Base-by-base conservation (phyloP, 2,329 filamentous ascomycete species). In the Stenocarpella maydis region DNA sequence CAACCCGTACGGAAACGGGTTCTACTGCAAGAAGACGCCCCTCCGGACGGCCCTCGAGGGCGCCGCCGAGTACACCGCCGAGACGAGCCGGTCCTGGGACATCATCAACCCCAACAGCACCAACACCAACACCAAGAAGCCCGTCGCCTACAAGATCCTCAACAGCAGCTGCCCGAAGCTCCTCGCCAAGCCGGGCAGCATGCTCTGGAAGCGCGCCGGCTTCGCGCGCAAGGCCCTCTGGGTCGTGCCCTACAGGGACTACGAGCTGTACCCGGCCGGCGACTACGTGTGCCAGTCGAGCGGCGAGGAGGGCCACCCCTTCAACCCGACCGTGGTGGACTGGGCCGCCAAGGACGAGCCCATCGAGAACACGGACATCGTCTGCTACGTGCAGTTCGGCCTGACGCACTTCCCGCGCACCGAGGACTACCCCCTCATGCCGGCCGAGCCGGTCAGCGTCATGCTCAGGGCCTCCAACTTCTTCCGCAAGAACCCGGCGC, bases 351-450 rank as follows among this genome's bases (percentile, higher is more conserved):
- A 92, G 15, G 82, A 82, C 53, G 88, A 87, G 69, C 87, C 83
- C 31, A 90, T 97, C 73, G 92, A 92, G 68, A 92, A 97, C 83
- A 92, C 90, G 0, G 93, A 98, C 77, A 83, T 97, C 39, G 94
- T 98, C 1, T 86, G 97, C 19, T 98, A 94, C 94, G 94, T 97
- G 81, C 97, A 94, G 0, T 98, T 97, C 76, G 95, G 95, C 45
- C 85, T 97, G 41, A 95, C 92, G 0, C 95, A 97, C 79, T 95
- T 97, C 83, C 94, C 95, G 0, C 84, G 92, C 0, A 94, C 94
- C 0, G 95, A 97, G 78, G 95, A 97, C 79, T 97, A 93, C 83
- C 95, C 95, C 31, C 85, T 97, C 74, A 97, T 97, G 94, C 94
- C 94, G 0, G 92, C 88, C 0, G 92, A 95, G 83, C 92, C 93